Base-by-base conservation (phyloP, 495 filamentous ascomycete species). In the Penicillium daleae region DNA sequence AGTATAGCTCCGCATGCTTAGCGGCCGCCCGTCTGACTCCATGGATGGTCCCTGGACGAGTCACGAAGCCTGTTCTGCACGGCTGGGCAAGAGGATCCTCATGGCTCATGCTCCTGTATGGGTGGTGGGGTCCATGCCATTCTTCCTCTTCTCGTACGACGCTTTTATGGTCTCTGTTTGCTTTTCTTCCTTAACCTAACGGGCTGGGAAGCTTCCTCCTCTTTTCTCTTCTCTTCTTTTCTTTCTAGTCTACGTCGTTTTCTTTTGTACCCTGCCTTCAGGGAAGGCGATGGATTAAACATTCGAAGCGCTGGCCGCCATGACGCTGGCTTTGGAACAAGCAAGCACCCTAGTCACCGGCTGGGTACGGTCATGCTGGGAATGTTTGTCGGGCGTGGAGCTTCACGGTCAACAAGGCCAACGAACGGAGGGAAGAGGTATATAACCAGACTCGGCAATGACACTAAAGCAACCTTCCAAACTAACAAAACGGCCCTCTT, bases 321-420 rank as follows among this genome's bases (percentile, higher is more conserved):
- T 76, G 73, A 75, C 71, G 66, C 68, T 72, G 69, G 72, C 70
- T 76, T 66, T 78, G 49, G 74, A 76, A 67, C 75, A 77, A 76
- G 74, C 74, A 69, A 77, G 75, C 59, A 75, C 74, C 61, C 61
- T 75, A 61, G 76, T 77, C 68, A 76, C 73, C 60, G 77, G 75
- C 60, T 82, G 79, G 79, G 66, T 78, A 63, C 67, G 68, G 49
- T 80, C 74, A 56, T 82, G 76, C 72, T 74, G 74, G 64, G 73
- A 69, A 60, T 79, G 75, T 66, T 63, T 73, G 51, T 67, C 61
- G 51, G 64, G 68, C 27, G 61, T 56, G 27, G 74, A 67, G 31
- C 7, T n/a, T 33, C 69, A 71, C 42, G 64, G 68, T 61, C 70
- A 74, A 62, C 61, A 66, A 51, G 65, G 64, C 62, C 70, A 60